Base-by-base conservation (phyloP, 1,284 basidiomycete species). In the Bjerkandera adusta region DNA sequence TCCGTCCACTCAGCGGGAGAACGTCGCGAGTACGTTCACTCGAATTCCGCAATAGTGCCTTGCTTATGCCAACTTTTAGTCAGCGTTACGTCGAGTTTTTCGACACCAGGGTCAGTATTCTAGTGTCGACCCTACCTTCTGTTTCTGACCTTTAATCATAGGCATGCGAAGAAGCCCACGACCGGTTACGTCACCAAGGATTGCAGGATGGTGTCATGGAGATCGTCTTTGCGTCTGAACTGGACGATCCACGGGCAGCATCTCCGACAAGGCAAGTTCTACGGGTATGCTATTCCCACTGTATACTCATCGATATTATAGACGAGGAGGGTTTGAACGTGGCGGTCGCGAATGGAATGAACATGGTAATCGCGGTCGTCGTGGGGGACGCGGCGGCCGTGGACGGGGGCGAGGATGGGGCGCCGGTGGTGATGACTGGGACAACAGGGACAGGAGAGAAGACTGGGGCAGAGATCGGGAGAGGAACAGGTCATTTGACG, bases 171-270 rank as follows among this genome's bases (percentile, higher is more conserved):
- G 81, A 87, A 56, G 89, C 95, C 1, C 83, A 83, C 55, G 90
- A 97, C 57, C 75, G 81, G 25, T 71, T 97, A 58, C 76, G 88
- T 38, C 85, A 88, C 46, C 80, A 88, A 63, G 72, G 79, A 1
- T 75, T 94, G 48, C 83, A 89, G 60, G 92, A 92, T 56, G 93
- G 95, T 13, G 78, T 85, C 0, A 85, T 97, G 78, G 87, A 93
- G 38, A 81, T 98, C 41, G 74, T 81, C 2, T 92, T 89, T 57
- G 85, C 89, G n/a, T 97, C 92, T 86, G 93, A 97, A 54, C 70
- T 69, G 29, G 73, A 69, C 49, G 57, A 72, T 48, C 56, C 69
- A 49, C 58, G 69, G 48, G 59, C 27, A 10, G 48, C 49, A 21
- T 59, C 57, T 1, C 56, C 59, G n/a, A 12, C 27, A 20, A 30